Conservation (phyloP, 768 basidiomycete species). For the Cystobasidium tubakii region DNA sequence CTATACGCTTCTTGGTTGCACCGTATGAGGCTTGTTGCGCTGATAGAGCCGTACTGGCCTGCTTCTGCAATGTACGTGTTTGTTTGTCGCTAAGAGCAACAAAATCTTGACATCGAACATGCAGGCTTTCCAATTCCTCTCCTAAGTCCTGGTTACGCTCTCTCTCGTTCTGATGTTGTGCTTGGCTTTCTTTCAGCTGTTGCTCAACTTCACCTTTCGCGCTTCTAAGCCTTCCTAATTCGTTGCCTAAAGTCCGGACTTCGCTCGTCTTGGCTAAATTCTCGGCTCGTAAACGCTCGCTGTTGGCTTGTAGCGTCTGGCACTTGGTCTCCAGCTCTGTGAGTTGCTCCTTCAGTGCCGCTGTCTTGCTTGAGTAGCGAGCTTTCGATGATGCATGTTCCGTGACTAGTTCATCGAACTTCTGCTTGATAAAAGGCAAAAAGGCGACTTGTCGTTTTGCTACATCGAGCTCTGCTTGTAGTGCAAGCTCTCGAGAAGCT, state of each 20-base stretch:
- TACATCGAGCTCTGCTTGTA: neutral
- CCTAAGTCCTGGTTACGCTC: neutral
- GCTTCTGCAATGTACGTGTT: neutral
- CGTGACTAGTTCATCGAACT: conserved; percentile 20
- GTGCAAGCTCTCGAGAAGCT: neutral
- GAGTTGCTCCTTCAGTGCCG: neutral
- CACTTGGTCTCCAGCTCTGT: neutral
- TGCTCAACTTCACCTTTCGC: conserved; percentile 22
- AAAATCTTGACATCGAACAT: neutral
- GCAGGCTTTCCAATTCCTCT: neutral
- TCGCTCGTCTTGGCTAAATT: conserved; percentile 22
- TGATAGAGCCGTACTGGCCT: neutral
- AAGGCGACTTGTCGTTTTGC: conserved; percentile 11
- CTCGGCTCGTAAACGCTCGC: conserved; percentile 7
- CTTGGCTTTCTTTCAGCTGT: conserved; percentile 1
- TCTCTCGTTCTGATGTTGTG: neutral
- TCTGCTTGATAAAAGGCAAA: conserved; percentile 7
- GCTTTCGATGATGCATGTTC: conserved; percentile 13
- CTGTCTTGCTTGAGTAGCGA: neutral
- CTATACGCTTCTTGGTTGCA: neutral
- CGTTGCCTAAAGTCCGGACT: conserved; percentile 6
- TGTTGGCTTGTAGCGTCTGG: neutral
- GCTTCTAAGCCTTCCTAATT: conserved; percentile 6
- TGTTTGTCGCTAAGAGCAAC: neutral
- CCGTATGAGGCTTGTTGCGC: neutral